phyloP scores from a whole-genome alignment of 352 stramenopile species.

The Elongisporangium prolatum region DNA sequence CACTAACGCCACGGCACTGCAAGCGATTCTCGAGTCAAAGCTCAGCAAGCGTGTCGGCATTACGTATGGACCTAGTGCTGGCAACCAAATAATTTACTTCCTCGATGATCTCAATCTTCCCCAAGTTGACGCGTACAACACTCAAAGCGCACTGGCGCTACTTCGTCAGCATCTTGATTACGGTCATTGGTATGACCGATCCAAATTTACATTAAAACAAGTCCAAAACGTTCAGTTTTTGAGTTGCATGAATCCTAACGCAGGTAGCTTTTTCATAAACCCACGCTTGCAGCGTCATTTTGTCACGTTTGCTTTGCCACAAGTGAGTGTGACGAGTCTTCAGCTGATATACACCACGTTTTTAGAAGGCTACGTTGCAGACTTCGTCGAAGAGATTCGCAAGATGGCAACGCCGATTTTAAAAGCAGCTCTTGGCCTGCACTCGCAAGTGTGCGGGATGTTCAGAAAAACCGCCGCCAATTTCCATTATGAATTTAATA shows the following conservation, averaged over 20 bases:
- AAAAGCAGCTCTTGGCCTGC: conserved; percentile 86
- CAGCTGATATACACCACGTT: conserved; percentile 95
- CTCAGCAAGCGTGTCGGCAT: conserved; percentile 85
- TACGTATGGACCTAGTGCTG: conserved; percentile 75
- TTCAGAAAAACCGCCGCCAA: conserved; percentile 94
- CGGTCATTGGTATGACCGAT: conserved; percentile 91
- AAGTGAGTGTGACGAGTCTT: conserved; percentile 83
- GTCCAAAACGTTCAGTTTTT: conserved; percentile 94
- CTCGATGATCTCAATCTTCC: conserved; percentile 96
- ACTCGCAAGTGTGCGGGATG: conserved; percentile 66
- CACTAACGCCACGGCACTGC: conserved; percentile 61
- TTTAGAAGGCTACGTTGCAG: conserved; percentile 90
- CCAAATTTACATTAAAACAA: conserved; percentile 91
- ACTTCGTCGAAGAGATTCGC: conserved; percentile 93
- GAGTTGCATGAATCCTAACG: conserved; percentile 94
- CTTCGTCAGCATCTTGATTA: conserved; percentile 95
- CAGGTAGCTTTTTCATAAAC: conserved; percentile 92
- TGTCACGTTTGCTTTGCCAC: conserved; percentile 90
- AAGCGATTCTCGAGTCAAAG: conserved; percentile 85
- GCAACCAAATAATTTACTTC: conserved; percentile 93
- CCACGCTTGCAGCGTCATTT: conserved; percentile 94
- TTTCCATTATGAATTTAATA: conserved; percentile 98
- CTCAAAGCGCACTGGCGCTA: conserved; percentile 91
- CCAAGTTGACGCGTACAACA: conserved; percentile 93
- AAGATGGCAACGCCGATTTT: conserved; percentile 82